Conservation (phyloP, 1,284 basidiomycete species). For the Microbotryum intermedium region DNA sequence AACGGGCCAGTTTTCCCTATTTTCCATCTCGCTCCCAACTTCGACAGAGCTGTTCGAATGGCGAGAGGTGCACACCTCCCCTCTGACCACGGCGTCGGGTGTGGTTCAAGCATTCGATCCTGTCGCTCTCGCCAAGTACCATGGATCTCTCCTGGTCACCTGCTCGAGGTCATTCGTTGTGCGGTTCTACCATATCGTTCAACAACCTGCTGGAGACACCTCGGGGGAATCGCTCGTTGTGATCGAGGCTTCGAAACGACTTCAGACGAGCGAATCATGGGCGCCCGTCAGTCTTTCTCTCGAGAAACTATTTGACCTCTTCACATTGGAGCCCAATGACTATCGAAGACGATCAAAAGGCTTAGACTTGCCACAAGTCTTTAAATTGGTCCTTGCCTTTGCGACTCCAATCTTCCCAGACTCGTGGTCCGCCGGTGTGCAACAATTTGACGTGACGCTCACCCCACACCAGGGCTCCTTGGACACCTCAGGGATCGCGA, state of each 20-base stretch:
- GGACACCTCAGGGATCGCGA: background rate
- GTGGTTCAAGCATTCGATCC: slow-evolving; percentile 9
- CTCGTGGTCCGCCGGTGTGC: slow-evolving; percentile 35
- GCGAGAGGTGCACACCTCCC: slow-evolving; percentile 8
- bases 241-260: too few species aligned
- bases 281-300: slow-evolving; percentile 6
- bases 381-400: slow-evolving; percentile 34
- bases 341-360: background rate
- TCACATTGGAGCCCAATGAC: background rate
- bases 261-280: background rate
- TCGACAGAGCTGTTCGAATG: background rate
- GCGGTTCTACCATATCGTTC: slow-evolving; percentile 24
- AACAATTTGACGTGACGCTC: slow-evolving; percentile 32
- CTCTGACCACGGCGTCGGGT: background rate
- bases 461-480: background rate
- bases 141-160: slow-evolving; percentile 34
- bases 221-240: too few species aligned
- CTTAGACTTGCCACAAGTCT: slow-evolving; percentile 12
- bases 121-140: slow-evolving; percentile 27
- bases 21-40: slow-evolving; percentile 20
- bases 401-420: slow-evolving; percentile 34
- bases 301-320: background rate
- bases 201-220: too few species aligned
- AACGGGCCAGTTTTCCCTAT: slow-evolving; percentile 34
- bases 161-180: slow-evolving; percentile 33